These are phyloP conservation scores for Bryum argenteum DNA, from an alignment of 225 moss, liverwort and hornwort genomes.

Conservation along the genomic window DNA sequence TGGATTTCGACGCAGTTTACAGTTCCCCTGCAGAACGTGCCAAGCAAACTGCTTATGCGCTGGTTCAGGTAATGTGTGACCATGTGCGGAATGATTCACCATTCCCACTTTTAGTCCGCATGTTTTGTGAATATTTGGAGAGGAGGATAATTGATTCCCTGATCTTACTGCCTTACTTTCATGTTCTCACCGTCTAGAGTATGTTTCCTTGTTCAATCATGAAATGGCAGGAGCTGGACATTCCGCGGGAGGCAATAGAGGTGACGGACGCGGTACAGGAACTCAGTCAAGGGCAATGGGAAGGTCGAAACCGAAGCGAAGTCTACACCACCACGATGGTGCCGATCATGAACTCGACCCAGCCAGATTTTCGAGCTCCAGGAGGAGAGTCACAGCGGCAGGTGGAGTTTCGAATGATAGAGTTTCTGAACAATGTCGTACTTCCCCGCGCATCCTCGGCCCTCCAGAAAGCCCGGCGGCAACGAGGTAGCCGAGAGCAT, in stretches of 20 bases:
- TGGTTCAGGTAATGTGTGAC: slow-evolving; percentile 58
- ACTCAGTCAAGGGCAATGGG: slow-evolving; percentile 77
- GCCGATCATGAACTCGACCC: slow-evolving; percentile 51
- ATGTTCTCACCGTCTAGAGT: background rate
- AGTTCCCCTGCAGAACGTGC: slow-evolving; percentile 72
- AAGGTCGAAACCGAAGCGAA: slow-evolving; percentile 62
- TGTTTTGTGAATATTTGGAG: background rate
- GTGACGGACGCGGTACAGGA: slow-evolving; percentile 69
- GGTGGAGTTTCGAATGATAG: slow-evolving; percentile 77
- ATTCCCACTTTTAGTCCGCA: background rate
- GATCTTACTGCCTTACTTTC: background rate
- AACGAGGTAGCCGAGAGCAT: slow-evolving; percentile 46
- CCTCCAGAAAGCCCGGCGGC: slow-evolving; percentile 53
- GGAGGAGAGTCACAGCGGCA: slow-evolving; percentile 80
- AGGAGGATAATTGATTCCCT: slow-evolving; percentile 1
- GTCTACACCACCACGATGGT: slow-evolving; percentile 59
- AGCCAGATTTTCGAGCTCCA: slow-evolving; percentile 70
- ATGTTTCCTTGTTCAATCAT: background rate
- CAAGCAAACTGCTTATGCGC: slow-evolving; percentile 65
- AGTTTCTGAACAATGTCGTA: slow-evolving; percentile 67
- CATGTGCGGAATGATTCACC: background rate
- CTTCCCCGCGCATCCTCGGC: slow-evolving; percentile 59
- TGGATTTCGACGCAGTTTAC: slow-evolving; percentile 67
- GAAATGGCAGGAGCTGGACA: slow-evolving; percentile 53
- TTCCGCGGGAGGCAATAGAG: slow-evolving; percentile 60